Conservation (phyloP, 2,329 filamentous ascomycete genomes). For the Coleophoma crateriformis region DNA sequence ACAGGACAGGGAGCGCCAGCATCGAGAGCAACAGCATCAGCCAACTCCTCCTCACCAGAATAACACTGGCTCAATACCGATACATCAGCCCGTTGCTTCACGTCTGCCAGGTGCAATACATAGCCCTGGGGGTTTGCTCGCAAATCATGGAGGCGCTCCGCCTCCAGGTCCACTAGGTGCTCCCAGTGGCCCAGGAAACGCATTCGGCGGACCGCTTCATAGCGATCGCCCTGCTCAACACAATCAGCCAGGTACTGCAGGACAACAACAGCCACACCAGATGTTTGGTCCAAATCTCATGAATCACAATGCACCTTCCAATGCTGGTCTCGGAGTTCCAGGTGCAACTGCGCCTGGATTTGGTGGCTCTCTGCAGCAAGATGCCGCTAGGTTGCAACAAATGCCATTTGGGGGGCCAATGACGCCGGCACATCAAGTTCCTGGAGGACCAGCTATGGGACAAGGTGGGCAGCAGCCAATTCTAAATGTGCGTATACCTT, state of each 20-base stretch:
- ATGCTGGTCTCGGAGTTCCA: slow-evolving; percentile 50
- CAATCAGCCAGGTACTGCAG: slow-evolving; percentile 36
- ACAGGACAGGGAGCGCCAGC: slow-evolving; percentile 57
- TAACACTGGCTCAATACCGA: slow-evolving; percentile 79
- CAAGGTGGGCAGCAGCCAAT: slow-evolving; percentile 78
- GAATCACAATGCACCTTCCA: slow-evolving; percentile 43
- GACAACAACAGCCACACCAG: slow-evolving; percentile 44
- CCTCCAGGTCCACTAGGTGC: slow-evolving; percentile 39
- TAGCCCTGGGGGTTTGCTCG: slow-evolving; percentile 82
- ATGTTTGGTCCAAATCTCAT: slow-evolving; percentile 44
- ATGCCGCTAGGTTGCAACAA: slow-evolving; percentile 56
- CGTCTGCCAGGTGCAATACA: slow-evolving; percentile 78
- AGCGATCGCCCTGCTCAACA: slow-evolving; percentile 47
- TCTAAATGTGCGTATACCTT: slow-evolving; percentile 52
- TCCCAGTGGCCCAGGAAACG: slow-evolving; percentile 27
- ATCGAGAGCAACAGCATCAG: slow-evolving; percentile 56
- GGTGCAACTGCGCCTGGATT: slow-evolving; percentile 61
- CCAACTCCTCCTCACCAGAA: slow-evolving; percentile 72
- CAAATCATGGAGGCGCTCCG: slow-evolving; percentile 60
- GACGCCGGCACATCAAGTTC: slow-evolving; percentile 24
- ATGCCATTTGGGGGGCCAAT: slow-evolving; percentile 45
- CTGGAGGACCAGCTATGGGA: slow-evolving; percentile 46
- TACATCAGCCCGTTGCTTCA: slow-evolving; percentile 91
- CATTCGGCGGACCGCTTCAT: slow-evolving; percentile 51
- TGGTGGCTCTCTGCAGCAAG: slow-evolving; percentile 51